phyloP scores from a whole-genome alignment of 2,329 filamentous ascomycete genomes.

The Fusarium domesticum region DNA sequence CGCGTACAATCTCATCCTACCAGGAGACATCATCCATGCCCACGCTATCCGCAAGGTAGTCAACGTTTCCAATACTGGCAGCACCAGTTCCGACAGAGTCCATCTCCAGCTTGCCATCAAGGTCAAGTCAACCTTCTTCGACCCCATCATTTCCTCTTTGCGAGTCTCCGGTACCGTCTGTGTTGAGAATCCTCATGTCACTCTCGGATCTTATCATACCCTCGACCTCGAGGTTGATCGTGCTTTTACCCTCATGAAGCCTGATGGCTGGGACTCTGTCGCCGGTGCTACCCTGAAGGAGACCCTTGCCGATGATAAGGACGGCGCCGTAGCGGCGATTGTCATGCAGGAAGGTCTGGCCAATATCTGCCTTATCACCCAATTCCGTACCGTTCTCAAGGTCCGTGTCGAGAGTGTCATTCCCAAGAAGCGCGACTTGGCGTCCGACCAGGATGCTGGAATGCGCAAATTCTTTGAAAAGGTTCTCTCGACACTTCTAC shows the following conservation, averaged over 20 bases:
- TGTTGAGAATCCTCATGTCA: constrained; percentile 51
- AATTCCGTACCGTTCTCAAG: constrained; percentile 73
- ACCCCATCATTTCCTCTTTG: constrained; percentile 52
- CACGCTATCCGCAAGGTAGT: constrained; percentile 56
- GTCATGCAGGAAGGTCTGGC: constrained; percentile 89
- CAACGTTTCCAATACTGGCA: constrained; percentile 45
- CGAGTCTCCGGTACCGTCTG: constrained; percentile 55
- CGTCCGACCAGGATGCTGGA: constrained; percentile 65
- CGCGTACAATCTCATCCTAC: constrained; percentile 57
- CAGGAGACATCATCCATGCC: constrained; percentile 52
- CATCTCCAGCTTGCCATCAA: constrained; percentile 56
- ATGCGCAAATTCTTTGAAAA: constrained; percentile 73
- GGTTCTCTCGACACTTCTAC: constrained; percentile 69
- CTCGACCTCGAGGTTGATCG: constrained; percentile 82
- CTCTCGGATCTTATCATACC: constrained; percentile 56
- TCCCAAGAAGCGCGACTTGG: constrained; percentile 64
- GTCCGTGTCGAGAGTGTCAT: constrained; percentile 59
- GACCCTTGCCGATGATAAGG: constrained; percentile 72
- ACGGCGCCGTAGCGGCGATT: constrained; percentile 81
- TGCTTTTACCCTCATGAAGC: constrained; percentile 85
- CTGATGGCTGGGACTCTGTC: constrained; percentile 83
- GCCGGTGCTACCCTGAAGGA: constrained; percentile 75
- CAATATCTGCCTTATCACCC: constrained; percentile 79
- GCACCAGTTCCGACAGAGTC: constrained; percentile 52
- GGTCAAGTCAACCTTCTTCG: constrained; percentile 57